Evolutionary conservation across 495 filamentous ascomycete genomes (phyloP).

Genomic region (Penicillium silybi): DNA sequence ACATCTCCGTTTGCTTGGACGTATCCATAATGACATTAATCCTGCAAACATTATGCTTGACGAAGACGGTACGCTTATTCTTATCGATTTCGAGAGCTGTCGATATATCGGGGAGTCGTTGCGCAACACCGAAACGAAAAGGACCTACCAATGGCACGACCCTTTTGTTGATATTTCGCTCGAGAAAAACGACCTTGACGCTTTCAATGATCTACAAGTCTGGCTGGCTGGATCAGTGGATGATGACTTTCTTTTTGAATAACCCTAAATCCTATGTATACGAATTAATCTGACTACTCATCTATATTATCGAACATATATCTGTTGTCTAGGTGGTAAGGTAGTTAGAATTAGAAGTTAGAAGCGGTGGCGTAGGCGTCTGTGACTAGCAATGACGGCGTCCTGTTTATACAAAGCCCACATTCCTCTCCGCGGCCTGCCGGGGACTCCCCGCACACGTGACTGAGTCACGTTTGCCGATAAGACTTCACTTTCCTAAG

Average conservation of each 20-base stretch:
- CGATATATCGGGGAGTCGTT: slow-evolving; percentile 20
- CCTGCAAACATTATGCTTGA: slow-evolving; percentile 38
- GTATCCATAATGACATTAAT: slow-evolving; percentile 40
- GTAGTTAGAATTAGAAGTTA: too few species aligned
- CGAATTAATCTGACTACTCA: too few species aligned
- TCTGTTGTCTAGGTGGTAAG: too few species aligned
- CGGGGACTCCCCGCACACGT: slow-evolving; percentile 45
- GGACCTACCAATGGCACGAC: slow-evolving; percentile 22
- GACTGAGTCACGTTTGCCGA: slow-evolving; percentile 14
- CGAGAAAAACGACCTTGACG: slow-evolving; percentile 20
- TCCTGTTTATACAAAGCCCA: too few species aligned
- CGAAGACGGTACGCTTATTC: slow-evolving; percentile 26
- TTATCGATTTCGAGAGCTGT: slow-evolving; percentile 42
- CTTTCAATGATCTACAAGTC: slow-evolving; percentile 12
- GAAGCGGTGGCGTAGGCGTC: too few species aligned
- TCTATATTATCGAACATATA: too few species aligned
- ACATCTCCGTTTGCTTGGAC: slow-evolving; percentile 34
- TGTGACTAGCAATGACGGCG: too few species aligned
- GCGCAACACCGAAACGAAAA: slow-evolving; percentile 17
- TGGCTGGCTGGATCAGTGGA: slow-evolving; percentile 9
- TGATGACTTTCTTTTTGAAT: background rate
- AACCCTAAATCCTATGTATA: too few species aligned
- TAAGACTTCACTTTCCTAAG: background rate
- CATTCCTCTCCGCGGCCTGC: too few species aligned
- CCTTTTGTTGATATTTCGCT: slow-evolving; percentile 12